phyloP scores from a whole-genome alignment of 768 basidiomycete genomes.

The Rhizopogon sp. region DNA sequence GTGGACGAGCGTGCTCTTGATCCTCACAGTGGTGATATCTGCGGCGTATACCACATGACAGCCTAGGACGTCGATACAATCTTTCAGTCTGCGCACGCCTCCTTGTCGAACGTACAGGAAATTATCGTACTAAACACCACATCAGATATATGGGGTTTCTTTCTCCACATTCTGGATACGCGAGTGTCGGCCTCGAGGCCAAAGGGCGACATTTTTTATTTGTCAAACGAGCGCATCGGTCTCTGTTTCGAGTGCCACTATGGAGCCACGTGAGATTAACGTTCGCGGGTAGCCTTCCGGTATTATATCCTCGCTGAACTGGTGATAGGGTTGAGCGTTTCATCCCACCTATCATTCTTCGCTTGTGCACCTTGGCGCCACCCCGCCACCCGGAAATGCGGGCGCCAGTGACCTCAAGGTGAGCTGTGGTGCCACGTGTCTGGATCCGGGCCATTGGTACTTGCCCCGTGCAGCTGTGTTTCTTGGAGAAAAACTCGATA shows the following conservation, averaged over 20 bases:
- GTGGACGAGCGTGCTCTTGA: neutral
- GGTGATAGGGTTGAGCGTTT: no score
- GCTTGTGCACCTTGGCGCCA: no score
- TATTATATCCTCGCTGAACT: no score
- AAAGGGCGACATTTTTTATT: constrained; percentile 40
- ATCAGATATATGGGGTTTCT: constrained; percentile 48
- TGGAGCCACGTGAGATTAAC: no score
- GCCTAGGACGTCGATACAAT: constrained; percentile 50
- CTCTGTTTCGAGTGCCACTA: neutral
- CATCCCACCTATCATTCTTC: no score
- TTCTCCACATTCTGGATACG: constrained; percentile 41
- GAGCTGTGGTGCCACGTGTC: no score
- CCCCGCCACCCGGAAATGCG: no score
- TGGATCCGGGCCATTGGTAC: no score
- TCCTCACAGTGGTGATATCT: constrained; percentile 42
- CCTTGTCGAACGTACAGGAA: constrained; percentile 11
- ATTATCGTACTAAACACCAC: constrained; percentile 14
- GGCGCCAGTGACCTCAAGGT: no score
- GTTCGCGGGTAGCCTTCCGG: no score
- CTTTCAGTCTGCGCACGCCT: constrained; percentile 34
- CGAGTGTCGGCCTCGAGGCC: constrained; percentile 56
- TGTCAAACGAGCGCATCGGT: constrained; percentile 35
- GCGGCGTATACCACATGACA: constrained; percentile 46
- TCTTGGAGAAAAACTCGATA: no score
- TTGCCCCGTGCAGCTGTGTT: no score